phyloP scores from a whole-genome alignment of 2,329 filamentous ascomycete species.

The Ophiosphaerella herpotricha region DNA sequence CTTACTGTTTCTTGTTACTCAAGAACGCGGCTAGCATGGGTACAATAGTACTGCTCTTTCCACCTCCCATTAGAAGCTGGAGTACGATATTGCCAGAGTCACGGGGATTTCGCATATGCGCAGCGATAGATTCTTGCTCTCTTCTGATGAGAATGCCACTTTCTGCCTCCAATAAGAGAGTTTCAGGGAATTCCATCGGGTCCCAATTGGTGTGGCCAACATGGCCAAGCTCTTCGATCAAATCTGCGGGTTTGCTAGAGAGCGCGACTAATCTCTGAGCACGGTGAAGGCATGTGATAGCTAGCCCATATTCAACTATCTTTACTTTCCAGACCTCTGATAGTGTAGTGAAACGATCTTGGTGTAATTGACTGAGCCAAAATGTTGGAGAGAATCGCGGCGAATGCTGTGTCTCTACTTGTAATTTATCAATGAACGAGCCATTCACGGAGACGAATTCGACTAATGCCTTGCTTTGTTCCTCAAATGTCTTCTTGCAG shows the following conservation, averaged over 20 bases:
- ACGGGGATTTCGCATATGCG: slow-evolving; percentile 55
- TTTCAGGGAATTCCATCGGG: slow-evolving; percentile 59
- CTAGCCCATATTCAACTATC: slow-evolving; percentile 31
- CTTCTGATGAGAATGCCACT: slow-evolving; percentile 64
- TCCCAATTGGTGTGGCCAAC: slow-evolving; percentile 62
- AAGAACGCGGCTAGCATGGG: slow-evolving; percentile 47
- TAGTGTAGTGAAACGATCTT: slow-evolving; percentile 17
- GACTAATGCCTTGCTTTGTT: neutral
- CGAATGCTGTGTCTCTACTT: slow-evolving; percentile 5
- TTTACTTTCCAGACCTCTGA: slow-evolving; percentile 24
- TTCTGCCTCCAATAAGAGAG: slow-evolving; percentile 68
- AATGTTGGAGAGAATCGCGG: slow-evolving; percentile 29
- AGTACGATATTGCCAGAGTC: slow-evolving; percentile 30
- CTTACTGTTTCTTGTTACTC: slow-evolving; percentile 51
- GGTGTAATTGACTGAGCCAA: slow-evolving; percentile 30
- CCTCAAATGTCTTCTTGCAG: too few species aligned
- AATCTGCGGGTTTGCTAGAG: slow-evolving; percentile 17
- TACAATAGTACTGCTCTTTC: slow-evolving; percentile 39
- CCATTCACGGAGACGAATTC: too few species aligned
- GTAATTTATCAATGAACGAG: slow-evolving; percentile 3
- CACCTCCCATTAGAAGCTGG: slow-evolving; percentile 45
- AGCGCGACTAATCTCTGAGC: slow-evolving; percentile 28
- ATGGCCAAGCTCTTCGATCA: slow-evolving; percentile 50
- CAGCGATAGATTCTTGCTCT: slow-evolving; percentile 63
- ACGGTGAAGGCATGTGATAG: slow-evolving; percentile 36